Evolutionary conservation across 768 basidiomycete species (phyloP), one percentile per base, ranked within the genome.

Genomic region (Cytidiella melzeri): DNA sequence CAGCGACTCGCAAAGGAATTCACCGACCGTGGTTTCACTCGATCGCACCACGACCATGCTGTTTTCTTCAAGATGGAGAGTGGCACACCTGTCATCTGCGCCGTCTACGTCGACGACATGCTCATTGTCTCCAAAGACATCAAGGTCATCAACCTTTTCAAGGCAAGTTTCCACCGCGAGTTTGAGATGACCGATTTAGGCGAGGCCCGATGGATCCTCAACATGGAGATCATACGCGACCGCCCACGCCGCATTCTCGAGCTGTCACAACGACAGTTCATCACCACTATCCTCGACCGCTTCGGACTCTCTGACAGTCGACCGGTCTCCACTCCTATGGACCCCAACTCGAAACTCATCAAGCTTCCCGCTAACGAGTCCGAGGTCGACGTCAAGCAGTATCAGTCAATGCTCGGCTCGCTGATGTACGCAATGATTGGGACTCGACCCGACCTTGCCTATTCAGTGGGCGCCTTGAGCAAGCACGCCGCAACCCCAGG

Each of bases 401-500:
- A 63, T 27, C 27, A 47, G 3, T 41, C 45, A 26, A 47, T 51
- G 1, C 40, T 65, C 19, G 60, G 63, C 6, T 30, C 58, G 0
- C 54, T 65, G 5, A 58, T 58, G 41, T 63, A 64, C 47, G 50
- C 69, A 0, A 57, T 64, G 7, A 46, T 65, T 2, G 57, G 57
- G n/a, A n/a, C n/a, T n/a, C n/a, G n/a, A n/a, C n/a, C n/a, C n/a
- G n/a, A n/a, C n/a, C n/a, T n/a, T n/a, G n/a, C n/a, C n/a, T n/a
- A n/a, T n/a, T n/a, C n/a, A n/a, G n/a, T n/a, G n/a, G n/a, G n/a
- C n/a, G n/a, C 46, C 0, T 62, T 74, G 0, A 53, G 64, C 0
- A 62, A 66, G 24, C 67, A 58, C 53, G 59, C 54, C 10, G 50
- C 65, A 0, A 56, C 56, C 15, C 73, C 70, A 0, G 59, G 60